Percentiles rank a stretch among this genome's conserved stretches.
These are phyloP conservation scores for rapeseed (Brassica napus) DNA, from an alignment of 345 rosid species.

Conservation along the genomic window Da-Ae NC_063447.1:8751501-8752000, in stretches of 20 bases:
- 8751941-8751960: conserved; percentile 15
- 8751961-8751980: not conserved
- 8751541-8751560: conserved; percentile 17
- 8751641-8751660: conserved; percentile 24
- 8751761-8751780: not conserved
- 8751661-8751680: conserved; percentile 20
- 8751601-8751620: conserved; percentile 36
- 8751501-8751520: not conserved
- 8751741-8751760: not conserved
- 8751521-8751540: conserved; percentile 23
- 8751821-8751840: conserved; percentile 18
- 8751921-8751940: conserved; percentile 10
- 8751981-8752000: not conserved
- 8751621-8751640: conserved; percentile 38
- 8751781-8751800: not conserved
- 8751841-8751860: not conserved
- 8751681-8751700: conserved; percentile 13
- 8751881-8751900: conserved; percentile 3
- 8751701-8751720: conserved; percentile 2
- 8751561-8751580: conserved; percentile 21
- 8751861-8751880: conserved; percentile 11
- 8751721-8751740: not conserved
- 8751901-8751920: not conserved
- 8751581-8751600: conserved; percentile 32
- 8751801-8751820: not conserved